Conservation (phyloP, 345 rosid species). For the Euphorbia lathyris region DNA sequence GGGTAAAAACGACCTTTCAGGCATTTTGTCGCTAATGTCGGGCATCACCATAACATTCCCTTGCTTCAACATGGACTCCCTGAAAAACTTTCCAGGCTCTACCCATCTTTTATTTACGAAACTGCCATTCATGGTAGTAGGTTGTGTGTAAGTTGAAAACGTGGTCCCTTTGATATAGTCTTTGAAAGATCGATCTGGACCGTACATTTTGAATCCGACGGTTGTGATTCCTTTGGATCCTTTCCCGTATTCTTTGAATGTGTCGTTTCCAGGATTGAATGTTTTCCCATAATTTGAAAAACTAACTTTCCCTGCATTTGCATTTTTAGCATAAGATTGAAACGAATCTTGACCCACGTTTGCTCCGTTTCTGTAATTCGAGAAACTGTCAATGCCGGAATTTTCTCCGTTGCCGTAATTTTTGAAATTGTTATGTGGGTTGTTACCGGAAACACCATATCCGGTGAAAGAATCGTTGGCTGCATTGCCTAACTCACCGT, state of each 20-base stretch:
- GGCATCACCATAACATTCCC: constrained; percentile 33
- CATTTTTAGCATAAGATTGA: constrained; percentile 23
- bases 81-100: constrained; percentile 34
- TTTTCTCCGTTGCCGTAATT: constrained; percentile 23
- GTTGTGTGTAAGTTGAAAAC: constrained; percentile 19
- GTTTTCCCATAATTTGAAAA: constrained; percentile 27
- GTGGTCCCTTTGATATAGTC: constrained; percentile 24
- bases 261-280: constrained; percentile 28
- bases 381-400: constrained; percentile 16
- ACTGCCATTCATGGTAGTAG: constrained; percentile 1
- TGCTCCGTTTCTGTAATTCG: constrained; percentile 23
- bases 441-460: constrained; percentile 26
- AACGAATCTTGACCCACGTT: constrained; percentile 30
- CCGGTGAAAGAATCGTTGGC: constrained; percentile 27
- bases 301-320: constrained; percentile 24
- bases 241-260: constrained; percentile 28
- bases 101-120: constrained; percentile 22
- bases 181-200: constrained; percentile 26
- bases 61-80: constrained; percentile 28
- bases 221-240: constrained; percentile 21
- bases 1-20: constrained; percentile 27
- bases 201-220: constrained; percentile 21
- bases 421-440: constrained; percentile 26
- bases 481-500: constrained; percentile 24
- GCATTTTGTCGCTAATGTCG: constrained; percentile 29